A percentile compares a stretch with the other conserved stretches of the same genome.
Conservation (phyloP, 2,329 filamentous ascomycete species). For the Trichoderma semiorbis region DNA sequence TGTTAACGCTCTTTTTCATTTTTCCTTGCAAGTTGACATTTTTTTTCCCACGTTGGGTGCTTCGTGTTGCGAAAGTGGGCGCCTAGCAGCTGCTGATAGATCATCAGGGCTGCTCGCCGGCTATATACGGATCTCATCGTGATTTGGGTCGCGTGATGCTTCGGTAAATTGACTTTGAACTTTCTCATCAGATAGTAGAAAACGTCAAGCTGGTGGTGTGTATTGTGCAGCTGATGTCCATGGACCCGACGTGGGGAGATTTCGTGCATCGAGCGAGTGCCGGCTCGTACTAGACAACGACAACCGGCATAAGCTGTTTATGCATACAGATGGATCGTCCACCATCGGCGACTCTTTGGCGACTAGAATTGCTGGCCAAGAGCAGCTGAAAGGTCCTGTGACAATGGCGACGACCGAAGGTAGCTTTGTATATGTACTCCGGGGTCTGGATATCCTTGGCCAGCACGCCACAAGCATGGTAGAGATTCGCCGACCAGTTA, state of each 20-base stretch:
- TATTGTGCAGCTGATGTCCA: neutral
- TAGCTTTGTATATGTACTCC: conserved; percentile 3
- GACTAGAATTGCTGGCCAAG: neutral
- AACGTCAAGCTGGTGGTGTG: neutral
- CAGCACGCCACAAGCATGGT: neutral
- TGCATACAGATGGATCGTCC: conserved; percentile 3
- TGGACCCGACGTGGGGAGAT: neutral
- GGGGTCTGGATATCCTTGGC: neutral
- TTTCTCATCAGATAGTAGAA: neutral
- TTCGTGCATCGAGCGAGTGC: conserved; percentile 12
- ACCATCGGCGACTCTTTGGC: neutral
- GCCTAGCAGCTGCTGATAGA: neutral
- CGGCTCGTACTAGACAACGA: conserved; percentile 5
- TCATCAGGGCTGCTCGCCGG: neutral
- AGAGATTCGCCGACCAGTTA: neutral
- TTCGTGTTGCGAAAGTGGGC: neutral
- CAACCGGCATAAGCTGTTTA: neutral
- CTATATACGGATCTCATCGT: neutral
- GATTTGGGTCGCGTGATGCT: neutral
- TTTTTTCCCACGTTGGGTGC: neutral
- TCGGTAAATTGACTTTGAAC: neutral
- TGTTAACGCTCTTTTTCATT: neutral
- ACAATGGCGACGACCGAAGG: neutral
- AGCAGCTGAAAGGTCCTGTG: neutral
- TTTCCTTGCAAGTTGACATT: neutral